Conservation (phyloP, 2,329 filamentous ascomycete genomes). For the Ceratocystis ficicola region DNA sequence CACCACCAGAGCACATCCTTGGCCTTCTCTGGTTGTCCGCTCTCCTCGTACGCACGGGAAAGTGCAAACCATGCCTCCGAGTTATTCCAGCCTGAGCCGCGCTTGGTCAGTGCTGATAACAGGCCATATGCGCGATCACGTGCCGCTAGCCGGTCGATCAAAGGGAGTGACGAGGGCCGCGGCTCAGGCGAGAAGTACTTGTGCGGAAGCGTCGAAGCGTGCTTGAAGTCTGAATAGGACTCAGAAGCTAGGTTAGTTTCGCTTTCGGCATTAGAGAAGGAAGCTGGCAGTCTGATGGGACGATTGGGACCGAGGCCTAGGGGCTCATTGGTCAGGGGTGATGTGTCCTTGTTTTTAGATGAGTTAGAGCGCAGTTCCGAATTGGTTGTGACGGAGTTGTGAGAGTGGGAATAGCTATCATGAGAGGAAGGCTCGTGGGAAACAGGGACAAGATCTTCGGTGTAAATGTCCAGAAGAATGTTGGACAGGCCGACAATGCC, state of each 20-base stretch:
- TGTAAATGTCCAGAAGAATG: conserved; percentile 77
- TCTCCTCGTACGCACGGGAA: conserved; percentile 75
- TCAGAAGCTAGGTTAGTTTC: conserved; percentile 13
- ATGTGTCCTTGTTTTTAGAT: neutral
- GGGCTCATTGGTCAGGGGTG: conserved; percentile 12
- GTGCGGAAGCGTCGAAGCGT: conserved; percentile 24
- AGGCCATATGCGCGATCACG: conserved; percentile 80
- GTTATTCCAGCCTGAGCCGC: conserved; percentile 79
- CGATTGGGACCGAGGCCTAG: conserved; percentile 21
- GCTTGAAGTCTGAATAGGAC: conserved; percentile 23
- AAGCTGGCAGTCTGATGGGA: conserved; percentile 6
- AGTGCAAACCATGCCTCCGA: conserved; percentile 89
- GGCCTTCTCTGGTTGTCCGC: conserved; percentile 72
- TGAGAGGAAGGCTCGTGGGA: conserved; percentile 1
- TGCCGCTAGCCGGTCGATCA: conserved; percentile 73
- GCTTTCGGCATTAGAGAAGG: conserved; percentile 3
- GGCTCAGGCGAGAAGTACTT: conserved; percentile 40
- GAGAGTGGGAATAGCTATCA: conserved; percentile 29
- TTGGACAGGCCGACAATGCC: conserved; percentile 75
- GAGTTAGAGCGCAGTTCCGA: conserved; percentile 3
- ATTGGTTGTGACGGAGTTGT: conserved; percentile 10
- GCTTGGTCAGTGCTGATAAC: conserved; percentile 68
- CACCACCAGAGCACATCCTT: conserved; percentile 97
- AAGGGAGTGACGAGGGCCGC: conserved; percentile 51
- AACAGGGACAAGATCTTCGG: conserved; percentile 48